Evolutionary conservation across 2,329 filamentous ascomycete species (phyloP), one percentile per base, ranked within the genome.

Genomic region (Calonectria leucothoes): DNA sequence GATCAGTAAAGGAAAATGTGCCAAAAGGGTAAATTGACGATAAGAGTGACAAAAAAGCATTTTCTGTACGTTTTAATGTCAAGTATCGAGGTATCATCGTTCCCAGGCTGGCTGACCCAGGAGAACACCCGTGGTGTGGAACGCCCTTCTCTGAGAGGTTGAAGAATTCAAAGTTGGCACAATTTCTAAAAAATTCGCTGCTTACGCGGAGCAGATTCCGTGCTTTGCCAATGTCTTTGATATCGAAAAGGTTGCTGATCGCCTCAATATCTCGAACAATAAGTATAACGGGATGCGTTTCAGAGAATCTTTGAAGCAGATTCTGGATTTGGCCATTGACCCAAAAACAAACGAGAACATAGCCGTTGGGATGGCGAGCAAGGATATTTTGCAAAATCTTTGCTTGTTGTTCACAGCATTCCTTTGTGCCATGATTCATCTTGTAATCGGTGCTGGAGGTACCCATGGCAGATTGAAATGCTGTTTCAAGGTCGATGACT

Each of bases 101-200:
- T 12, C 76, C 72, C 82, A 67, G 83, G 81, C 55, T 84, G 51
- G 75, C 65, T 6, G 61, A 55, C 0, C 71, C 69, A 6, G 72
- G 31, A 17, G 55, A 61, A 27, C 27, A 74, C 8, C 42, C 29
- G 6, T 57, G 51, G 31, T 74, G 79, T 76, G 76, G 80, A 39
- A 84, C 80, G 6, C 81, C 81, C 23, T 84, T 86, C 79, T 94
- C 93, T 2, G 92, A 92, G 20, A 94, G 85, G 77, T 95, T 95
- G 85, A 92, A 95, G 81, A 95, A 95, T 79, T 95, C 94, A 74
- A 93, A 89, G 76, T 94, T 95, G 8, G 92, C 92, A 80, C 92
- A 94, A 2, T 87, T 87, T 61, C 92, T 88, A 76, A 94, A 91
- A 17, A 93, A 88, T 1, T 88, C 85, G 27, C 86, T 88, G 75